A percentile compares a stretch with the other conserved stretches of the same genome.
Conservation (phyloP, 2,329 filamentous ascomycete species). For the Stagonosporopsis tanaceti region DNA sequence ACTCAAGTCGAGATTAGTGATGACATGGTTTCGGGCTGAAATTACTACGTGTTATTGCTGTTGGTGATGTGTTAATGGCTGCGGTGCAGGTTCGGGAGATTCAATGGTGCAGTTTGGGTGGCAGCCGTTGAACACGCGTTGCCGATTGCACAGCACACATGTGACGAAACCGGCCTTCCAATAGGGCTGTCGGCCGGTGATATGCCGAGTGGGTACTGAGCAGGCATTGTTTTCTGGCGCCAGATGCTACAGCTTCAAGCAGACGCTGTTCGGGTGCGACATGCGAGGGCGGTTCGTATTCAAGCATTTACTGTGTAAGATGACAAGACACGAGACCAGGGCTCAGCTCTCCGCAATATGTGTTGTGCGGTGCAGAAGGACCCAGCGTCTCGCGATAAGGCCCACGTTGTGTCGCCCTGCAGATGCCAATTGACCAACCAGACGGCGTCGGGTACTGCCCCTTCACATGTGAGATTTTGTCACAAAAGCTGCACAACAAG, state of each 20-base stretch:
- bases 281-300: background rate
- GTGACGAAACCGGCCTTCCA: background rate
- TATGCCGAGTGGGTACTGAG: background rate
- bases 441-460: background rate
- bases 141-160: background rate
- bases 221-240: background rate
- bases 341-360: background rate
- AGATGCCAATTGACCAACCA: constrained; percentile 10
- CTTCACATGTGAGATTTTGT: background rate
- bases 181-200: background rate
- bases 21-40: background rate
- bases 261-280: background rate
- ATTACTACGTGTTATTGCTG: background rate
- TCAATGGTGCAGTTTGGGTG: background rate
- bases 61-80: background rate
- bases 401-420: constrained; percentile 2
- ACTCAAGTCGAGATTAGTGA: background rate
- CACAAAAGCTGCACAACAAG: background rate
- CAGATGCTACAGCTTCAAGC: background rate
- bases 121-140: background rate
- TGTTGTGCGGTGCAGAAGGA: background rate
- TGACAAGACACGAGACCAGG: background rate
- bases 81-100: background rate
- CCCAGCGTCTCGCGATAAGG: constrained; percentile 4
- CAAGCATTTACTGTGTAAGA: background rate